These are phyloP conservation scores for Vigna mungo DNA, from an alignment of 306 rosid genomes.

Conservation along the genomic window DNA sequence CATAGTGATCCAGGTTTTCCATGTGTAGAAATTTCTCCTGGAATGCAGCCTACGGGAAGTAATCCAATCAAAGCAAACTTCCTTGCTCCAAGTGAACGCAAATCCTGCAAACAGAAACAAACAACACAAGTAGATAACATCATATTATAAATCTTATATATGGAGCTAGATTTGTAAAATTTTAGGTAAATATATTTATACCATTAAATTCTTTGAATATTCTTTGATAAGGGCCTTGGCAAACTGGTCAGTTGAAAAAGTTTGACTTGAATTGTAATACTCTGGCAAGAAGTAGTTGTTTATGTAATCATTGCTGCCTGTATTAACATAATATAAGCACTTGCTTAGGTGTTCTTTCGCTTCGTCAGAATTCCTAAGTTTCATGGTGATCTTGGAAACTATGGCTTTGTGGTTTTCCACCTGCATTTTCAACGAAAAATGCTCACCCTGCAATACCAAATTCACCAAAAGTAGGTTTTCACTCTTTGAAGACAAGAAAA, in stretches of 20 bases:
- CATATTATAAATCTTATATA: too few species aligned
- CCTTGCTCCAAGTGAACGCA: constrained; percentile 67
- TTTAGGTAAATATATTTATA: not conserved
- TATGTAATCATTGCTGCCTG: constrained; percentile 73
- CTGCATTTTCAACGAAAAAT: constrained; percentile 50
- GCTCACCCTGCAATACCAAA: constrained; percentile 54
- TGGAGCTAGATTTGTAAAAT: too few species aligned
- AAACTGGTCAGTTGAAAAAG: constrained; percentile 37
- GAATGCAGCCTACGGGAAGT: constrained; percentile 61
- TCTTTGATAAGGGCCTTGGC: constrained; percentile 42
- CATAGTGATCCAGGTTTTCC: constrained; percentile 57
- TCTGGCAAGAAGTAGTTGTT: constrained; percentile 65
- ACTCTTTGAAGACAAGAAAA: too few species aligned
- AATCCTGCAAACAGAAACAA: constrained; percentile 32
- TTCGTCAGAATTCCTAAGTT: constrained; percentile 29
- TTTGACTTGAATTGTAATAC: constrained; percentile 35
- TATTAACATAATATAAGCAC: constrained; percentile 65
- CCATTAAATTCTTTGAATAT: constrained; percentile 52
- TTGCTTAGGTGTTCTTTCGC: constrained; percentile 48
- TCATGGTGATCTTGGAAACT: constrained; percentile 30
- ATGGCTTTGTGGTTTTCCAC: constrained; percentile 46
- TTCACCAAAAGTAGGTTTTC: not conserved
- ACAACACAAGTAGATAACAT: not conserved
- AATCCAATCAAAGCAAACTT: constrained; percentile 64
- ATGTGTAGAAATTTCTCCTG: constrained; percentile 46